Conservation (phyloP, 2,329 filamentous ascomycete genomes). For the Emericellopsis atlantica region DNA sequence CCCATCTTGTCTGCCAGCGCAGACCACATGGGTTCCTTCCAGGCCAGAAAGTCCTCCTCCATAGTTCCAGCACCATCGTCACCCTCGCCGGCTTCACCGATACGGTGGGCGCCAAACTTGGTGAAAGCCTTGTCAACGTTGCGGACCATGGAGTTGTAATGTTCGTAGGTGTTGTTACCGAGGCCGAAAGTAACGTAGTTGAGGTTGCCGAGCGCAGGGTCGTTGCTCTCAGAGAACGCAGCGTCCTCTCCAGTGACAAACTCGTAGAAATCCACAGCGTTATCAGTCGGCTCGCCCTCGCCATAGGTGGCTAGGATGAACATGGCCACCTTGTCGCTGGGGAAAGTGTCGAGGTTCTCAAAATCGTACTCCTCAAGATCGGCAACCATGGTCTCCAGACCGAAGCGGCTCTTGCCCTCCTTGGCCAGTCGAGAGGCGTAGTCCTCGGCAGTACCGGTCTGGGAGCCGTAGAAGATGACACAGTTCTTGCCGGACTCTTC, state of each 20-base stretch:
- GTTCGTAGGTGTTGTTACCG: constrained; percentile 98
- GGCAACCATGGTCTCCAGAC: constrained; percentile 94
- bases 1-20: constrained; percentile 72
- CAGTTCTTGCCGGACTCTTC: constrained; percentile 94
- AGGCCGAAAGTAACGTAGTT: constrained; percentile 94
- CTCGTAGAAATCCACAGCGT: constrained; percentile 98
- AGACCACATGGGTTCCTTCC: constrained; percentile 99
- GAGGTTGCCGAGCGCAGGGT: constrained; percentile 67
- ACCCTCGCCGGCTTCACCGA: constrained; percentile 84
- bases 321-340: constrained; percentile 82
- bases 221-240: constrained; percentile 62
- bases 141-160: constrained; percentile 98
- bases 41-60: constrained; percentile 98
- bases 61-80: constrained; percentile 97
- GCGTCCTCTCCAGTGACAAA: constrained; percentile 77
- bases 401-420: constrained; percentile 92
- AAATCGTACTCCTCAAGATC: constrained; percentile 97
- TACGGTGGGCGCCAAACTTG: constrained; percentile 71
- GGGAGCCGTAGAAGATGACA: constrained; percentile 95
- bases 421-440: constrained; percentile 94
- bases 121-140: constrained; percentile 72
- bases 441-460: constrained; percentile 96
- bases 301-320: constrained; percentile 97
- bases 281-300: constrained; percentile 96
- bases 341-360: constrained; percentile 81